phyloP scores from a whole-genome alignment of 345 rosid species.

The Syzygium grande region DNA sequence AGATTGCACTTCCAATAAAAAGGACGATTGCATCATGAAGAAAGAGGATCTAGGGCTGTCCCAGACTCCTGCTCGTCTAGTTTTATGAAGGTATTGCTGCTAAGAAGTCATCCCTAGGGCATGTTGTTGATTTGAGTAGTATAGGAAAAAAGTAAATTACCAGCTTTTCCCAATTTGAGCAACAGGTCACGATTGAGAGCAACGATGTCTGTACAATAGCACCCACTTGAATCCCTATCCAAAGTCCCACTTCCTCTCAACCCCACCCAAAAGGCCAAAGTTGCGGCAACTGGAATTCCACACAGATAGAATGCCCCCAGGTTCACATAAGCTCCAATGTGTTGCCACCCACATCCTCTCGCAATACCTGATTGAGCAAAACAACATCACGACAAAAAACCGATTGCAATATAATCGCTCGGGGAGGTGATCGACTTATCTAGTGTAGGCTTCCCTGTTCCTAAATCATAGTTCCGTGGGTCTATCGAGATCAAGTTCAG shows the following conservation, averaged over 20 bases:
- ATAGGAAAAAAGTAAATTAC: neutral
- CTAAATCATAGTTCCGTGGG: neutral
- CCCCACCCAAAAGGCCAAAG: slow-evolving; percentile 48
- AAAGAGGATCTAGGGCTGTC: neutral
- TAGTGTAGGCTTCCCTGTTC: neutral
- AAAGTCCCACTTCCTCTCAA: slow-evolving; percentile 55
- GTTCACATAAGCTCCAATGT: slow-evolving; percentile 69
- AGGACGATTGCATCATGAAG: neutral
- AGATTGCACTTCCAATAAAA: neutral
- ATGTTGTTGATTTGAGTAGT: neutral
- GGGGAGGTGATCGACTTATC: neutral
- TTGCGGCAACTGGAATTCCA: slow-evolving; percentile 57
- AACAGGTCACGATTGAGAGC: slow-evolving; percentile 38
- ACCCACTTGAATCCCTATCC: slow-evolving; percentile 72
- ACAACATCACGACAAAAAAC: neutral
- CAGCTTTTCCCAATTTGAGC: slow-evolving; percentile 63
- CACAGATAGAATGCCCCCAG: slow-evolving; percentile 59
- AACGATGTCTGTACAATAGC: slow-evolving; percentile 38
- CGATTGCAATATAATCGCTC: neutral
- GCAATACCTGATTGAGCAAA: slow-evolving; percentile 39
- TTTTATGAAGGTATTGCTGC: neutral
- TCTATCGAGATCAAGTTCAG: neutral
- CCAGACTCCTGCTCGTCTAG: neutral
- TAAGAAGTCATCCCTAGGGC: neutral
- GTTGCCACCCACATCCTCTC: slow-evolving; percentile 88